Conservation (phyloP, 306 rosid species). For the Casuarina glauca region DNA sequence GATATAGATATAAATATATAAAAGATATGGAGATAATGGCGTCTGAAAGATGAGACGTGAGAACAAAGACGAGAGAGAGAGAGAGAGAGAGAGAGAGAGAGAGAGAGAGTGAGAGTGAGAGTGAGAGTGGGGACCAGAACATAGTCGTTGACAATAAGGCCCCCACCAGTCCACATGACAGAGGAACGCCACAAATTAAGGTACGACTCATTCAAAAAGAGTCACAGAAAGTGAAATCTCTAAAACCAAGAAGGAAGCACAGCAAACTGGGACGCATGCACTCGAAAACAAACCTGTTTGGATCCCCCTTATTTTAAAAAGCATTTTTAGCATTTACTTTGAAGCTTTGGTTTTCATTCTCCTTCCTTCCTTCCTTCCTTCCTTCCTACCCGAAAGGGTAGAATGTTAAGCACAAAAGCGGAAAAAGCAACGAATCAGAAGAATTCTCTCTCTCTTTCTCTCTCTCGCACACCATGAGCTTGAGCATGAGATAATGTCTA, state of each 20-base stretch:
- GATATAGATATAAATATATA: too few relatives aligned
- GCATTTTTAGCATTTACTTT: too few relatives aligned
- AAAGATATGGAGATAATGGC: too few relatives aligned
- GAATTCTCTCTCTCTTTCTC: not conserved
- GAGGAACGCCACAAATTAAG: slow-evolving; percentile 12
- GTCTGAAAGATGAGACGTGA: not conserved
- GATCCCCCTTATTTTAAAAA: too few relatives aligned
- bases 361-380: too few relatives aligned
- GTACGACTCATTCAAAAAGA: slow-evolving; percentile 20
- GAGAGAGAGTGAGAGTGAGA: too few relatives aligned
- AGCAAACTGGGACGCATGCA: slow-evolving; percentile 27
- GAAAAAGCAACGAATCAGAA: too few relatives aligned
- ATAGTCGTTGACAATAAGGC: slow-evolving; percentile 16
- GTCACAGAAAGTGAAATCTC: slow-evolving; percentile 21
- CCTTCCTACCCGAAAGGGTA: too few relatives aligned
- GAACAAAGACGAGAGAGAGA: not conserved
- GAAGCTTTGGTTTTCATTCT: too few relatives aligned
- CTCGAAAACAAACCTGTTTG: too few relatives aligned
- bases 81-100: not conserved
- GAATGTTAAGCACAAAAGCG: too few relatives aligned
- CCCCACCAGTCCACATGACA: slow-evolving; percentile 26
- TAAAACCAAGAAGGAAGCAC: slow-evolving; percentile 26
- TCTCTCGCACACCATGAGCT: not conserved
- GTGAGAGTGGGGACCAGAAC: not conserved
- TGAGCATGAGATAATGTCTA: not conserved